Conservation (phyloP, 345 rosid species). For the Brassica nigra region DNA sequence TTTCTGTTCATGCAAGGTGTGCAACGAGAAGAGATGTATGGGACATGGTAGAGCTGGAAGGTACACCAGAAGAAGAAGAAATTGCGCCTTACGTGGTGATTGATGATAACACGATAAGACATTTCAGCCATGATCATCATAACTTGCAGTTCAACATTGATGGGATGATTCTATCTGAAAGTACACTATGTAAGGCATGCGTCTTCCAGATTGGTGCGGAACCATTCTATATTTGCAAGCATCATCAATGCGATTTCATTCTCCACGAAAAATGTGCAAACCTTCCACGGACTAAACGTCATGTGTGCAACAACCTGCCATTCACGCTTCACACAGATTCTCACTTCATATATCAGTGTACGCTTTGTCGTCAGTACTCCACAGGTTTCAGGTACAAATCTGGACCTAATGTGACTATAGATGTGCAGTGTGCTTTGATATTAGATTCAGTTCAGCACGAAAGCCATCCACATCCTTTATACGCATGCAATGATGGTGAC, state of each 20-base stretch:
- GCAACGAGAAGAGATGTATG: too few species aligned
- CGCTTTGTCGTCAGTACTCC: background rate
- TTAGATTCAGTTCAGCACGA: background rate
- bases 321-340: background rate
- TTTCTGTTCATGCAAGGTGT: too few species aligned
- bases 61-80: background rate
- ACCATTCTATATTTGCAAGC: background rate
- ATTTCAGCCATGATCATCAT: constrained; percentile 22
- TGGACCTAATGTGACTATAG: background rate
- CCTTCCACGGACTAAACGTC: background rate
- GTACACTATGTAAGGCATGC: constrained; percentile 1
- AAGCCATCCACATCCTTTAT: constrained; percentile 24
- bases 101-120: constrained; percentile 9
- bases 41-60: too few species aligned
- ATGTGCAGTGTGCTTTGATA: constrained; percentile 6
- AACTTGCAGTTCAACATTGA: background rate
- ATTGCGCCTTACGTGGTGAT: background rate
- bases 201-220: background rate
- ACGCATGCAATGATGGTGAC: background rate
- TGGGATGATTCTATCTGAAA: background rate
- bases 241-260: background rate
- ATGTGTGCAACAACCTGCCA: background rate
- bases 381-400: background rate
- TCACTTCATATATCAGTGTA: too few species aligned
- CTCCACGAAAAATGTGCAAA: constrained; percentile 10